Conservation (phyloP, 176 grass and related monocot genomes). For the Oryza officinalis region DNA sequence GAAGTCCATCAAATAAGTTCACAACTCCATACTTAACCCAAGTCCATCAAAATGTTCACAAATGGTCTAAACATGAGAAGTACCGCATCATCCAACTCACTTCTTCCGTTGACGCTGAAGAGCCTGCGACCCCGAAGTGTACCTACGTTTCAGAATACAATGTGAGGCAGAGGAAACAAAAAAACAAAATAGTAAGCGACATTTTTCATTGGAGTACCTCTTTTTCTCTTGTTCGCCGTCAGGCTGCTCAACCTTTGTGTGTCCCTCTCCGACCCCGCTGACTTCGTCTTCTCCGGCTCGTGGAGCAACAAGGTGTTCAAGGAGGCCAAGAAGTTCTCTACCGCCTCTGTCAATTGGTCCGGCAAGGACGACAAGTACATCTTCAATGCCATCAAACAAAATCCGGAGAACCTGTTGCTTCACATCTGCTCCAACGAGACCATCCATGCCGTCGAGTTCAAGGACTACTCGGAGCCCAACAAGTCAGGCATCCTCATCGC, state of each 20-base stretch:
- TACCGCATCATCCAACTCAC: too few relatives aligned
- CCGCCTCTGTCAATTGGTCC: slow-evolving; percentile 76
- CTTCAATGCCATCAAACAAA: slow-evolving; percentile 58
- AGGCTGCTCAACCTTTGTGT: slow-evolving; percentile 85
- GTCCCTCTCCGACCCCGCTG: slow-evolving; percentile 32
- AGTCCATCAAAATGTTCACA: too few relatives aligned
- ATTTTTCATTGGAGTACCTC: too few relatives aligned
- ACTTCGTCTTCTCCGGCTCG: slow-evolving; percentile 84
- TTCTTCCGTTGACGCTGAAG: too few relatives aligned
- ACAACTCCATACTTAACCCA: too few relatives aligned
- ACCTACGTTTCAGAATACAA: too few relatives aligned
- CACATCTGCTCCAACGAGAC: slow-evolving; percentile 99
- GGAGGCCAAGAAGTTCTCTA: slow-evolving; percentile 88
- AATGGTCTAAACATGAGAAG: too few relatives aligned
- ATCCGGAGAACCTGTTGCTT: slow-evolving; percentile 68
- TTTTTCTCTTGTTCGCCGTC: too few relatives aligned
- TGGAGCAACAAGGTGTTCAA: slow-evolving; percentile 99
- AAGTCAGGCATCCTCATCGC: slow-evolving; percentile 69
- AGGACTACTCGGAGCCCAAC: slow-evolving; percentile 83
- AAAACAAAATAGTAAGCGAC: too few relatives aligned
- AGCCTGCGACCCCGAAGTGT: too few relatives aligned
- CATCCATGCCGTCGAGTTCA: slow-evolving; percentile 98
- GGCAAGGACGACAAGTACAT: slow-evolving; percentile 90
- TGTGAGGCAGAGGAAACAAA: too few relatives aligned
- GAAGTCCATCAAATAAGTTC: too few relatives aligned